Conservation (phyloP, 2,329 filamentous ascomycete species). For the Apiospora phragmitis region DNA sequence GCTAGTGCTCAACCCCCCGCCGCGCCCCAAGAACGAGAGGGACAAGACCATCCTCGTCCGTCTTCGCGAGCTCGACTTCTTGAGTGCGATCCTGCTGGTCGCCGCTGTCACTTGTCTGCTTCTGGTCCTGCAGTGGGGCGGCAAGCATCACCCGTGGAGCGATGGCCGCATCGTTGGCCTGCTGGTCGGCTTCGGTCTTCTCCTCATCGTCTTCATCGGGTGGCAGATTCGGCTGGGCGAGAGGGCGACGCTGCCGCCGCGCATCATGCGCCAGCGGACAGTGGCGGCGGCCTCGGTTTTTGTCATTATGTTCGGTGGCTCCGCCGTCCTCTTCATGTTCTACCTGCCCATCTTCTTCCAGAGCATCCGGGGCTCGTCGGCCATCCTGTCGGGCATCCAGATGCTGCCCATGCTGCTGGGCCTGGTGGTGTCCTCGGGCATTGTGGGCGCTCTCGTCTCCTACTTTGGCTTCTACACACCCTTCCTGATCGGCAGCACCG, state of each 20-base stretch:
- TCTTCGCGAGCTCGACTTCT: slow-evolving; percentile 48
- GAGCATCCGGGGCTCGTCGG: slow-evolving; percentile 50
- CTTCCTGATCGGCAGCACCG: slow-evolving; percentile 37
- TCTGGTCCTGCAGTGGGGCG: slow-evolving; percentile 59
- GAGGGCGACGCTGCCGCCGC: slow-evolving; percentile 48
- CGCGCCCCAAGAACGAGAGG: slow-evolving; percentile 33
- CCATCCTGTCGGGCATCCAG: slow-evolving; percentile 54
- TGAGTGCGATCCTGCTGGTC: slow-evolving; percentile 51
- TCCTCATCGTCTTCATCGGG: slow-evolving; percentile 47
- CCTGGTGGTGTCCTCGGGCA: slow-evolving; percentile 46
- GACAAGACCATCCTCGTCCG: slow-evolving; percentile 36
- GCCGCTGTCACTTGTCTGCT: slow-evolving; percentile 54
- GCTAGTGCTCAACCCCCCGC: slow-evolving; percentile 45
- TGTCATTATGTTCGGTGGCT: slow-evolving; percentile 48
- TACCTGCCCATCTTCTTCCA: slow-evolving; percentile 55
- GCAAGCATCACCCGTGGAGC: slow-evolving; percentile 51
- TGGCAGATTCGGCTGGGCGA: slow-evolving; percentile 48
- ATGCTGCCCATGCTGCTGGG: slow-evolving; percentile 52
- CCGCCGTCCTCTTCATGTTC: slow-evolving; percentile 54
- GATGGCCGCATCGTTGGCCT: slow-evolving; percentile 50
- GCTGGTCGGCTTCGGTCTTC: slow-evolving; percentile 48
- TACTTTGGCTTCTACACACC: slow-evolving; percentile 43
- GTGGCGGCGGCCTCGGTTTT: slow-evolving; percentile 38
- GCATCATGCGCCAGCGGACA: slow-evolving; percentile 48
- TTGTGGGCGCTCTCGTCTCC: slow-evolving; percentile 35